Evolutionary conservation across 352 stramenopile genomes (phyloP).

Genomic region (Peronosclerospora sorghi): DNA sequence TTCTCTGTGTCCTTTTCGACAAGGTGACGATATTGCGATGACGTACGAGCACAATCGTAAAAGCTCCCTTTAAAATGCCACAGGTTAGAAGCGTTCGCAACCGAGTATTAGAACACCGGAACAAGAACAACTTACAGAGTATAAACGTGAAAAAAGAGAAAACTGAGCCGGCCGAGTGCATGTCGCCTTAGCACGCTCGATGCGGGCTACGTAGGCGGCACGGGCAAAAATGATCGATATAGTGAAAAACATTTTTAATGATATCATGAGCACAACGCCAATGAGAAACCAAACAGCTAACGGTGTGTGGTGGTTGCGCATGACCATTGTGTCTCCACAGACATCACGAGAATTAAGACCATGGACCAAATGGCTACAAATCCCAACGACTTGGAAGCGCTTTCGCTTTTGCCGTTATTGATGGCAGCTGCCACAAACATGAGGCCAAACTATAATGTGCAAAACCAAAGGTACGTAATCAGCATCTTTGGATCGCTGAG

Average conservation of each 20-base stretch:
- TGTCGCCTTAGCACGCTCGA: conserved; percentile 45
- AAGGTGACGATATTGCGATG: conserved; percentile 66
- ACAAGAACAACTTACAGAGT: conserved; percentile 37
- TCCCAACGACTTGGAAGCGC: conserved; percentile 67
- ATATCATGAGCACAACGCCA: conserved; percentile 86
- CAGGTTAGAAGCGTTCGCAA: background rate
- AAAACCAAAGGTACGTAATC: conserved; percentile 82
- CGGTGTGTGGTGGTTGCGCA: conserved; percentile 83
- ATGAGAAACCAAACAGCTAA: conserved; percentile 85
- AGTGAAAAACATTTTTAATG: conserved; percentile 82
- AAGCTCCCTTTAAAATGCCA: conserved; percentile 26
- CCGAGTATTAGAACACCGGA: background rate
- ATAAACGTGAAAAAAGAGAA: conserved; percentile 85
- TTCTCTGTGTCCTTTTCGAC: conserved; percentile 49
- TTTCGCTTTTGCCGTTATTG: conserved; percentile 49
- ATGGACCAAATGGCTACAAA: conserved; percentile 80
- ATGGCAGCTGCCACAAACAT: conserved; percentile 82
- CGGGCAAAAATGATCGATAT: conserved; percentile 68
- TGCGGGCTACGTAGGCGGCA: conserved; percentile 53
- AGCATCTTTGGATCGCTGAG: conserved; percentile 72
- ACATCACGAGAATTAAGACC: conserved; percentile 71
- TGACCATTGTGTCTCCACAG: conserved; percentile 80
- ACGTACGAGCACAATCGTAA: conserved; percentile 59
- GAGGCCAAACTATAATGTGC: conserved; percentile 71
- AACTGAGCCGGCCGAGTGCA: conserved; percentile 60